phyloP scores from a whole-genome alignment of 179 eudicot species.

The Actinidia chinensis region DNA sequence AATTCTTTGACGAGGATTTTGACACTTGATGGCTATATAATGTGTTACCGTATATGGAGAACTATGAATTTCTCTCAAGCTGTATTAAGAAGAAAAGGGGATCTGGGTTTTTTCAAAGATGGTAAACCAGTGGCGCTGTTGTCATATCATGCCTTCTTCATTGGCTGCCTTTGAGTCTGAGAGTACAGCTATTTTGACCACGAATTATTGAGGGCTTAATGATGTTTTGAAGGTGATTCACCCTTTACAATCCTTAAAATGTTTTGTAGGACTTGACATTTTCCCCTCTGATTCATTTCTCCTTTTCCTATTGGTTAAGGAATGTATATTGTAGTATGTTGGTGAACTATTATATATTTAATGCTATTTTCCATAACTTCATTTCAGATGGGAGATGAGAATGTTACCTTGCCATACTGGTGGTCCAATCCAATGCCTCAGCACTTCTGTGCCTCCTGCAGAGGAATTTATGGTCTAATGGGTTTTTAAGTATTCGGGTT shows the following conservation, averaged over 20 bases:
- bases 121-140: conserved; percentile 96
- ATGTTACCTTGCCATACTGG: conserved; percentile 84
- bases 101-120: conserved; percentile 91
- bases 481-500: too few species aligned
- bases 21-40: background rate
- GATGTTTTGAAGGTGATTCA: conserved; percentile 65
- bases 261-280: background rate
- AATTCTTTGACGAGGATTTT: conserved; percentile 11
- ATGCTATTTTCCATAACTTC: background rate
- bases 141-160: conserved; percentile 89
- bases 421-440: conserved; percentile 84
- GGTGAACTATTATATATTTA: background rate
- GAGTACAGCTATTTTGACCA: conserved; percentile 87
- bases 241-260: background rate
- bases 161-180: conserved; percentile 98
- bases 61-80: conserved; percentile 69
- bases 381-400: conserved; percentile 77
- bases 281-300: conserved; percentile 2
- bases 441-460: conserved; percentile 92
- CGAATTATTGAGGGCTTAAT: conserved; percentile 78
- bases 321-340: background rate
- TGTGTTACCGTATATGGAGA: conserved; percentile 58
- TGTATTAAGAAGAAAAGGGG: conserved; percentile 88
- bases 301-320: background rate
- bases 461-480: conserved; percentile 81